Evolutionary conservation across 257 asterid genomes (phyloP), one percentile per base, ranked within the genome.

Genomic region (Jacaranda mimosifolia): DNA sequence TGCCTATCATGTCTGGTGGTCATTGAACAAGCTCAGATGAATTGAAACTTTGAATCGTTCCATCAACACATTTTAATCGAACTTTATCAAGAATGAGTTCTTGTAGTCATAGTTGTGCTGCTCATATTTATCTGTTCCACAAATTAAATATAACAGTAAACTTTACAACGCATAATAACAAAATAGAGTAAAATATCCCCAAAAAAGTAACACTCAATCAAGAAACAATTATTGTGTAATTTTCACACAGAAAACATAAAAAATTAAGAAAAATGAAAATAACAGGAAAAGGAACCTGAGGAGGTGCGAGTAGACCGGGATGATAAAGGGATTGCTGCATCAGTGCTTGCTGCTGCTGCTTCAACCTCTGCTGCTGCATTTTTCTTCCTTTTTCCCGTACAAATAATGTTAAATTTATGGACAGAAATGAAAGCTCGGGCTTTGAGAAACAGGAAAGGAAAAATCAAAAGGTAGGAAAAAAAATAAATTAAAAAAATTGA

Each of bases 241-340:
- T 26, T 26, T 26, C 32, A 26, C 2, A 26, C 6, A 12, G 62
- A 3, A 59, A 19, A 72, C 1, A 76, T 40, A 59, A 69, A 6
- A 9, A 51, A 59, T 38, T 7, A 13, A 11, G 3, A 12, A 13
- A 4, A 38, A 39, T 35, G 66, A 59, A 7, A 7, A 10, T 8
- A 4, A 66, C 39, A 45, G 0, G 21, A 42, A 63, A 19, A 4
- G n/a, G 60, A 80, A 89, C 98, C 96, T 86, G 98, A 64, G 96
- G 90, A 76, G 88, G 86, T 42, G 90, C 92, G 56, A 90, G 70
- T 51, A 89, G 88, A 40, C 91, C 92, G 21, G 97, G 96, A 69
- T 91, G 96, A 75, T 91, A 93, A 36, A 93, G 90, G n/a, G 98
- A 86, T 68, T 91, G 96, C 81, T 92, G 98, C 97, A 91, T 89